Conservation (phyloP, 2,329 filamentous ascomycete genomes). For the Basipetospora sp. region DNA sequence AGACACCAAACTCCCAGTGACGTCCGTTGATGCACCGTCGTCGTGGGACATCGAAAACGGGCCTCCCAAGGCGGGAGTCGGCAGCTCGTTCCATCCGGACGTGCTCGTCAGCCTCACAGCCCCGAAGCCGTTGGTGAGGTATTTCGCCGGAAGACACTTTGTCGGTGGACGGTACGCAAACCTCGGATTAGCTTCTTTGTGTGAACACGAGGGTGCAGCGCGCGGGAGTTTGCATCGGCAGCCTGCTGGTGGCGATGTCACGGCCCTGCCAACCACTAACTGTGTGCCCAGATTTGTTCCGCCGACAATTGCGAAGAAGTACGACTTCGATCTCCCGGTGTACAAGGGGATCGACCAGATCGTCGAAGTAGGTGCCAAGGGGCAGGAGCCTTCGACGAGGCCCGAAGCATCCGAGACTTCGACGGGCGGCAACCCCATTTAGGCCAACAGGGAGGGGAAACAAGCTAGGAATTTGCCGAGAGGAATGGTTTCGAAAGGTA, state of each 20-base stretch:
- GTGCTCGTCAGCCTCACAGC: conserved; percentile 80
- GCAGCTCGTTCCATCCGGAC: conserved; percentile 64
- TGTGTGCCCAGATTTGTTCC: conserved; percentile 57
- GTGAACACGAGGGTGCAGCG: too few species aligned
- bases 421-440: too few species aligned
- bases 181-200: too few species aligned
- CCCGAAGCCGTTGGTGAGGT: conserved; percentile 75
- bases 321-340: conserved; percentile 64
- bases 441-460: too few species aligned
- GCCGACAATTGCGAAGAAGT: conserved; percentile 65
- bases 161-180: conserved; percentile 59
- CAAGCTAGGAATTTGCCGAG: too few species aligned
- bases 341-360: conserved; percentile 84
- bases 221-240: too few species aligned
- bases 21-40: conserved; percentile 82
- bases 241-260: too few species aligned
- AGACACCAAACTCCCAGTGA: conserved; percentile 58
- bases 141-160: conserved; percentile 80
- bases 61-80: conserved; percentile 61
- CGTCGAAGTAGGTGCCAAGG: conserved; percentile 50
- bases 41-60: conserved; percentile 88
- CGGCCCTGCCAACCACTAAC: conserved; percentile 2
- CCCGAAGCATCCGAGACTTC: too few species aligned
- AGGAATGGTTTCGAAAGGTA: too few species aligned
- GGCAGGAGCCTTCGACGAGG: conserved; percentile 35